A percentile compares a stretch with the other conserved stretches of the same genome.
Evolutionary conservation across 2,329 filamentous ascomycete genomes (phyloP).

Genomic region (Thermomyces lanuginosus): DNA sequence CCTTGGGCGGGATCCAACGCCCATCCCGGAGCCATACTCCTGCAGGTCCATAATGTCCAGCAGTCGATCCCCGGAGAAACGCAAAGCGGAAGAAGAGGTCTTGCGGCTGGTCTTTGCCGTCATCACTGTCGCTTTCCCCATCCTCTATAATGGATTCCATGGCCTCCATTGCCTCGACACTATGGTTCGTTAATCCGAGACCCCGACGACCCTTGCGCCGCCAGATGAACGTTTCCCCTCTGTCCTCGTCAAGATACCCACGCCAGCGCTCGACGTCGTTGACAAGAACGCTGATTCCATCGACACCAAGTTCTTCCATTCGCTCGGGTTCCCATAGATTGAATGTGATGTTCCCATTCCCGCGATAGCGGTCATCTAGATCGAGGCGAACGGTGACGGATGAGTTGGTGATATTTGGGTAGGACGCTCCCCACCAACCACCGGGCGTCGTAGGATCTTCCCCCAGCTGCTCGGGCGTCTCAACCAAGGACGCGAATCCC

Average conservation of each 20-base stretch:
- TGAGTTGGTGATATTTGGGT: conserved; percentile 37
- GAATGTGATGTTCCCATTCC: conserved; percentile 32
- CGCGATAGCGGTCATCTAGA: conserved; percentile 14
- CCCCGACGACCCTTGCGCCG: conserved; percentile 26
- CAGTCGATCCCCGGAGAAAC: conserved; percentile 26
- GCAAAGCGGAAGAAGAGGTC: conserved; percentile 33
- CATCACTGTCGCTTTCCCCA: conserved; percentile 5
- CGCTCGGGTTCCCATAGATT: conserved; percentile 25
- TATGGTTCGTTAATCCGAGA: conserved; percentile 15
- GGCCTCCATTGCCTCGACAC: neutral
- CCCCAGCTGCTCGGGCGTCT: conserved; percentile 57
- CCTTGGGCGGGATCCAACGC: conserved; percentile 16
- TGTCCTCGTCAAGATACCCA: conserved; percentile 37
- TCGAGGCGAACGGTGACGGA: conserved; percentile 31
- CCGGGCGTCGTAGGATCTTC: conserved; percentile 31
- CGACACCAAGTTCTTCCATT: conserved; percentile 27
- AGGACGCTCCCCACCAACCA: conserved; percentile 28
- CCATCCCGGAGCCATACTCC: conserved; percentile 26
- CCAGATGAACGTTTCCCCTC: conserved; percentile 36
- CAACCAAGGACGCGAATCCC: conserved; percentile 79
- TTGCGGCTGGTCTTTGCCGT: conserved; percentile 18
- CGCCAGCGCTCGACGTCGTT: conserved; percentile 49
- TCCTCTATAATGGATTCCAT: neutral
- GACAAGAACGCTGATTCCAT: conserved; percentile 44
- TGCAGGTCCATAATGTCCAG: conserved; percentile 22